A percentile compares a stretch with the other conserved stretches of the same genome.
Evolutionary conservation across 1,284 basidiomycete species (phyloP).

Genomic region (Ustanciosporium gigantosporum): DNA sequence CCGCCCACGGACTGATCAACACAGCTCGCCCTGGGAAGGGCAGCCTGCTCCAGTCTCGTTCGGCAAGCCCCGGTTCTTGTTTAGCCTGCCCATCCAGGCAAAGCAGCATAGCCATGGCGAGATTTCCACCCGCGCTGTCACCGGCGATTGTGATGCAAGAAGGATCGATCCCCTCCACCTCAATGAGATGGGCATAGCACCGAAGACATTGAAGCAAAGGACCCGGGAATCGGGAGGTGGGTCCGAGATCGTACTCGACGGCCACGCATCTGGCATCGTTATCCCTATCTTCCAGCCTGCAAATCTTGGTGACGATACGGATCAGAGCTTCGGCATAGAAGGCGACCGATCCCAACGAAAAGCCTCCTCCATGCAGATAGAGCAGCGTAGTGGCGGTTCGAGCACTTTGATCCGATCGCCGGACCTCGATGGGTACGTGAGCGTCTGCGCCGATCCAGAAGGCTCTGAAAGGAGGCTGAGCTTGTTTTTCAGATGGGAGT

Average conservation of each 20-base stretch:
- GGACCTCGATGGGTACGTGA: conserved; percentile 19
- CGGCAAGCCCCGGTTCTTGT: conserved; percentile 19
- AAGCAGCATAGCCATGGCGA: conserved; percentile 54
- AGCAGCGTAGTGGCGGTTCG: conserved; percentile 44
- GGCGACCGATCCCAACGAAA: conserved; percentile 57
- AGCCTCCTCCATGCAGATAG: conserved; percentile 59
- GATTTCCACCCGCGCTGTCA: conserved; percentile 57
- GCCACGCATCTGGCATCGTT: conserved; percentile 51
- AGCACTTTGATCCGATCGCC: conserved; percentile 25
- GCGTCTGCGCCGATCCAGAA: conserved; percentile 53
- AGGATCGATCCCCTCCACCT: conserved; percentile 51
- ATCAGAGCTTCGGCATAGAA: conserved; percentile 59
- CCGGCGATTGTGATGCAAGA: conserved; percentile 51
- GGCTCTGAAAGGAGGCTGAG: conserved; percentile 43
- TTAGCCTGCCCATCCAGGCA: conserved; percentile 48
- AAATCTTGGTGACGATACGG: conserved; percentile 52
- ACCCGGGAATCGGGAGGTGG: conserved; percentile 49
- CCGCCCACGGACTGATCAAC: conserved; percentile 57
- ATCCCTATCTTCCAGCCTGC: conserved; percentile 21
- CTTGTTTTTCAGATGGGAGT: background rate
- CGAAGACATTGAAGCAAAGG: conserved; percentile 56
- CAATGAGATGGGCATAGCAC: conserved; percentile 58
- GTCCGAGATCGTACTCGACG: conserved; percentile 57
- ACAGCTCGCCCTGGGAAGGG: conserved; percentile 57
- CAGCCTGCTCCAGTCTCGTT: conserved; percentile 52